These are phyloP conservation scores for Avena sativa DNA, from an alignment of 176 grass and related monocot species.

Conservation along the genomic window DNA sequence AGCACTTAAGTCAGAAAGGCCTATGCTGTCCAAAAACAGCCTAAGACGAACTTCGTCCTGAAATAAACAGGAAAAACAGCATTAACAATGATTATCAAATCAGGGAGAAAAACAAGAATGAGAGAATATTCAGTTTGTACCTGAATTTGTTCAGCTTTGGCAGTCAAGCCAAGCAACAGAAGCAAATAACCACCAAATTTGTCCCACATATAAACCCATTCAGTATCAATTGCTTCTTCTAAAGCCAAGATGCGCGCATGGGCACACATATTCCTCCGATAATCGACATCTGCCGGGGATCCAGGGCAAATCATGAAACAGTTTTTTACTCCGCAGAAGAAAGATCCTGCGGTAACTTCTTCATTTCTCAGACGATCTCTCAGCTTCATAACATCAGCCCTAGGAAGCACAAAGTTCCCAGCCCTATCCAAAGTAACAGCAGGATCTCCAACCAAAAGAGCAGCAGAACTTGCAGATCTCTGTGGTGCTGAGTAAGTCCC, in stretches of 20 bases:
- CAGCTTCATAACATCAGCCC: slow-evolving; percentile 98
- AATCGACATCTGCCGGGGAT: slow-evolving; percentile 71
- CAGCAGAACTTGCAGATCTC: slow-evolving; percentile 97
- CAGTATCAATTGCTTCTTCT: slow-evolving; percentile 99
- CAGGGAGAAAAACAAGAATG: slow-evolving; percentile 14
- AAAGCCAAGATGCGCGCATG: slow-evolving; percentile 97
- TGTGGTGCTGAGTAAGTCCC: slow-evolving; percentile 98
- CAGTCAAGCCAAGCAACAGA: slow-evolving; percentile 97
- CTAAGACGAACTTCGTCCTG: slow-evolving; percentile 99
- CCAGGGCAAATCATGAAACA: slow-evolving; percentile 68
- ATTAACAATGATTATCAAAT: slow-evolving; percentile 33
- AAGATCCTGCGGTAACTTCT: slow-evolving; percentile 83
- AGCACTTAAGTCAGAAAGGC: slow-evolving; percentile 96
- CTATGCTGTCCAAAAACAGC: slow-evolving; percentile 98
- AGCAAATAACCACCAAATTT: slow-evolving; percentile 99
- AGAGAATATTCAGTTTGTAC: slow-evolving; percentile 51
- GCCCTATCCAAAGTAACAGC: slow-evolving; percentile 86
- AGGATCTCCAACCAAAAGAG: slow-evolving; percentile 98
- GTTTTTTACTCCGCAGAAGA: slow-evolving; percentile 70
- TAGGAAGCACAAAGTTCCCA: slow-evolving; percentile 98
- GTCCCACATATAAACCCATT: slow-evolving; percentile 99
- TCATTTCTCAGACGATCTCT: slow-evolving; percentile 97
- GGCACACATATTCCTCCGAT: slow-evolving; percentile 96
- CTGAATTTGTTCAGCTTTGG: slow-evolving; percentile 99
- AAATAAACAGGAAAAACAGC: slow-evolving; percentile 44